Evolutionary conservation across 495 filamentous ascomycete species (phyloP).

Genomic region (Neurospora cerealis): DNA sequence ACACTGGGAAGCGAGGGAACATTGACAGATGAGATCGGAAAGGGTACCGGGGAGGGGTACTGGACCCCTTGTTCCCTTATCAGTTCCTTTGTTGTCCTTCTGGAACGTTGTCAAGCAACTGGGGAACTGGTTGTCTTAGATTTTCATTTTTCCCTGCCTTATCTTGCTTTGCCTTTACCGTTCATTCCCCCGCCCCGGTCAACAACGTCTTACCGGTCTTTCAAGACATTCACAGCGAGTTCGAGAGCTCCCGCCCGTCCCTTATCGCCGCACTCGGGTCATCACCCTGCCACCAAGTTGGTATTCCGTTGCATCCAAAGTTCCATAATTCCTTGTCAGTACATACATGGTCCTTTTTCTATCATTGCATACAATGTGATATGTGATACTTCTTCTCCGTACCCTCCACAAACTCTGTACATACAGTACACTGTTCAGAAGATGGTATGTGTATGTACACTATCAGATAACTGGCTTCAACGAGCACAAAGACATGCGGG

Average conservation of each 20-base stretch:
- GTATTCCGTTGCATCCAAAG: not conserved
- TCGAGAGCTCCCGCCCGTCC: not conserved
- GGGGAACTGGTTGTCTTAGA: not conserved
- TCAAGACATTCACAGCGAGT: not conserved
- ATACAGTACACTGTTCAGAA: not conserved
- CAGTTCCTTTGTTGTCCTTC: not conserved
- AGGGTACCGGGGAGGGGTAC: not conserved
- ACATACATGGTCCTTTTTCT: not conserved
- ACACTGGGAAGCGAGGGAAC: not conserved
- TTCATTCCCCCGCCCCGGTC: not conserved
- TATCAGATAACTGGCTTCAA: not conserved
- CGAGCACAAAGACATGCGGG: not conserved
- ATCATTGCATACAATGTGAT: not conserved
- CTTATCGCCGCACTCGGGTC: not conserved
- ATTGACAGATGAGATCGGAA: not conserved
- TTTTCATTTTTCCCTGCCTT: not conserved
- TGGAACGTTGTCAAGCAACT: not conserved
- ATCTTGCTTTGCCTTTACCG: not conserved
- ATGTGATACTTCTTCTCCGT: not conserved
- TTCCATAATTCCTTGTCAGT: not conserved
- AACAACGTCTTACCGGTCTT: not conserved
- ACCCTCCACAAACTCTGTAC: not conserved
- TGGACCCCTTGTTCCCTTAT: not conserved
- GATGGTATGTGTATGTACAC: not conserved
- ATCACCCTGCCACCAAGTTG: not conserved